Conservation (phyloP, 495 filamentous ascomycete species). For the Eremomyces bilateralis region DNA sequence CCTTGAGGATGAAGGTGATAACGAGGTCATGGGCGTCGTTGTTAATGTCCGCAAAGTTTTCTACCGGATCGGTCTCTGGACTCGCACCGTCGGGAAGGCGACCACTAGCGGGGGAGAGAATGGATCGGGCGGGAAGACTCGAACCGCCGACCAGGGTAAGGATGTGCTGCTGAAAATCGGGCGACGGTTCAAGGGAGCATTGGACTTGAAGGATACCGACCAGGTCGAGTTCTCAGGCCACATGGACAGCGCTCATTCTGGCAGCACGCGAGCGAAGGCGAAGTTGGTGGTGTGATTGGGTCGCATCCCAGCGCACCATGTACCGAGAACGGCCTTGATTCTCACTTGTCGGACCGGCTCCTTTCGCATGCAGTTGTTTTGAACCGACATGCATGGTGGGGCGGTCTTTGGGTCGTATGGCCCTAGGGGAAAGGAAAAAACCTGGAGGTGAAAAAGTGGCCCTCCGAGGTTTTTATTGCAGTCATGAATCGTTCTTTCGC, state of each 20-base stretch:
- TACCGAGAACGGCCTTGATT: no score
- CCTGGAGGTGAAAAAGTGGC: no score
- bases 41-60: constrained; percentile 97
- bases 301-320: no score
- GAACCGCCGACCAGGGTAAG: constrained; percentile 63
- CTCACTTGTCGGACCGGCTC: no score
- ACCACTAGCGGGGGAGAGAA: constrained; percentile 52
- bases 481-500: no score
- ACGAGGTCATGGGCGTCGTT: constrained; percentile 97
- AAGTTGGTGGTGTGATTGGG: constrained; percentile 73
- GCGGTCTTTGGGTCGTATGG: constrained; percentile 1
- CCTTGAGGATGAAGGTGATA: constrained; percentile 73
- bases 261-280: constrained; percentile 85
- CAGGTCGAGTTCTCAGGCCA: constrained; percentile 87
- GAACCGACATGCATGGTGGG: no score
- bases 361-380: no score
- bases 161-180: constrained; percentile 69
- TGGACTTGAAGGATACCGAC: constrained; percentile 55
- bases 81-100: constrained; percentile 68
- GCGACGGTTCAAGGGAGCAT: constrained; percentile 69
- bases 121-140: constrained; percentile 31
- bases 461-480: no score
- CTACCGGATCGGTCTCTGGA: constrained; percentile 89
- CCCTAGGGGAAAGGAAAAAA: no score
- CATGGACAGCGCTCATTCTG: constrained; percentile 76